These are phyloP conservation scores for Penicillium sp. DNA, from an alignment of 2,329 filamentous ascomycete genomes.

Conservation along the genomic window DNA sequence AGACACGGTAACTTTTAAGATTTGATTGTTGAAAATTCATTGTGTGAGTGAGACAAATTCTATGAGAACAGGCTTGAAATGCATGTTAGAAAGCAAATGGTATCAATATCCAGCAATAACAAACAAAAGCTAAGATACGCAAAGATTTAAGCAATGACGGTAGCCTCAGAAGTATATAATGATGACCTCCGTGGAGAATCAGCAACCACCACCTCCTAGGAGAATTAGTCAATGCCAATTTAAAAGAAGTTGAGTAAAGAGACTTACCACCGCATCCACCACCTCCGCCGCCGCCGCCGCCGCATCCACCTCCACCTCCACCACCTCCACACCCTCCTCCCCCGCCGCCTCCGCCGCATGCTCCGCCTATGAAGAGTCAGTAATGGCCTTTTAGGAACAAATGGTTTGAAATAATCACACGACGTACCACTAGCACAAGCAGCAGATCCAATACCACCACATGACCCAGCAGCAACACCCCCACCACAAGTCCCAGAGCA, in stretches of 20 bases:
- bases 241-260: neutral
- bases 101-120: neutral
- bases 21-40: neutral
- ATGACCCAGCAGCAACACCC: slow-evolving; percentile 46
- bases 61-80: neutral
- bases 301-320: slow-evolving; percentile 20
- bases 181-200: neutral
- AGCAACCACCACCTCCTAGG: neutral
- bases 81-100: neutral
- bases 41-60: neutral
- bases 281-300: slow-evolving; percentile 14
- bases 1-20: neutral
- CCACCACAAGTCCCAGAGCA: slow-evolving; percentile 44
- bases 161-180: neutral
- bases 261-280: slow-evolving; percentile 13
- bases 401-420: slow-evolving; percentile 28
- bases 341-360: slow-evolving; percentile 1
- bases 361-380: slow-evolving; percentile 5
- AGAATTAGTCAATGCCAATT: neutral
- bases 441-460: slow-evolving; percentile 41
- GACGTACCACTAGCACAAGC: slow-evolving; percentile 27
- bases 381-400: neutral
- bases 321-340: slow-evolving; percentile 28
- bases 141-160: neutral
- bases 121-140: neutral